These are phyloP conservation scores for Calendula officinalis DNA, from an alignment of 129 eudicot species.

Conservation along the genomic window DNA sequence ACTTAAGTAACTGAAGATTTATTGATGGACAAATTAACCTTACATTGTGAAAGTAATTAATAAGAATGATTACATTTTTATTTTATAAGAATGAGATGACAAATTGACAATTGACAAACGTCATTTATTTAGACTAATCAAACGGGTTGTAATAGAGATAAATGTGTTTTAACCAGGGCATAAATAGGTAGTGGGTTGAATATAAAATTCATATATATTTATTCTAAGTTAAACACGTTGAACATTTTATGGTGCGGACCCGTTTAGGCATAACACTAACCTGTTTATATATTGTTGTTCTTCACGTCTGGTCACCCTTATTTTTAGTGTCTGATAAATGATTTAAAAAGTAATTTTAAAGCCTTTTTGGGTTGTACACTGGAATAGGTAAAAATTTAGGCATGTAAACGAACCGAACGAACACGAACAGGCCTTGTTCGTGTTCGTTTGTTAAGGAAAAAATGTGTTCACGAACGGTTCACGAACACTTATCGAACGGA, in stretches of 20 bases:
- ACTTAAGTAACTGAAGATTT: slow-evolving; percentile 56
- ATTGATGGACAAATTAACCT: slow-evolving; percentile 89
- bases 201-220: too few species aligned
- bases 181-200: too few species aligned
- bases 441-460: too few species aligned
- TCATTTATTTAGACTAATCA: slow-evolving; percentile 65
- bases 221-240: too few species aligned
- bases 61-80: not conserved
- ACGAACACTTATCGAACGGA: too few species aligned
- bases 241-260: too few species aligned
- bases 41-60: slow-evolving; percentile 8
- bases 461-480: too few species aligned
- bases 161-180: too few species aligned
- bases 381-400: slow-evolving; percentile 82
- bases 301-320: slow-evolving; percentile 34
- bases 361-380: slow-evolving; percentile 83
- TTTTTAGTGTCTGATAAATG: not conserved
- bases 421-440: too few species aligned
- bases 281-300: slow-evolving; percentile 54
- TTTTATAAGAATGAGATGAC: not conserved
- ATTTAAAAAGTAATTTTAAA: not conserved
- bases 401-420: too few species aligned
- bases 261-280: too few species aligned
- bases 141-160: too few species aligned
- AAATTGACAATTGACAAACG: slow-evolving; percentile 33